Conservation (phyloP, 306 rosid species). For the Albizia julibrissin region DNA sequence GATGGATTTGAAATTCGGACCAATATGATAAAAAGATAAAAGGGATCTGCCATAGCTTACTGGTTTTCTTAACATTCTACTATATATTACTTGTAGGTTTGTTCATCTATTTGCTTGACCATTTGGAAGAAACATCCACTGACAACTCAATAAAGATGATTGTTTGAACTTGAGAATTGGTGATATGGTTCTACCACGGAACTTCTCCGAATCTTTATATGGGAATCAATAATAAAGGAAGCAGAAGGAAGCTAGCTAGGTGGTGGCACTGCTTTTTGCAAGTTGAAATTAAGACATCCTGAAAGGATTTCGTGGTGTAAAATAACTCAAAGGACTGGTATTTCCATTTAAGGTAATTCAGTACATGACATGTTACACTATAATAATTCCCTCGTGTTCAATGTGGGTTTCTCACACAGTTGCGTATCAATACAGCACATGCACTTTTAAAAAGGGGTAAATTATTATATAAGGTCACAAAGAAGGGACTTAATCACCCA, state of each 20-base stretch:
- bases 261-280: neutral
- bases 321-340: conserved; percentile 1
- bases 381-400: neutral
- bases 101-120: conserved; percentile 7
- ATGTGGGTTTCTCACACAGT: neutral
- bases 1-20: neutral
- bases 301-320: neutral
- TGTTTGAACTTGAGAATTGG: neutral
- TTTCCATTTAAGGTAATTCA: conserved; percentile 10
- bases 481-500: no score
- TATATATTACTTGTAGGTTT: neutral
- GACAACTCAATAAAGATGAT: conserved; percentile 7
- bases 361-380: conserved; percentile 27
- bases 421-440: conserved; percentile 12
- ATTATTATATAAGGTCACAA: no score
- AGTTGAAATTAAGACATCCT: neutral
- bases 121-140: conserved; percentile 5
- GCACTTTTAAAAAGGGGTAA: neutral
- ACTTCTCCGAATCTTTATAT: neutral
- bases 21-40: neutral
- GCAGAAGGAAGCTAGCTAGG: neutral
- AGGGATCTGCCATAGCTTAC: conserved; percentile 5
- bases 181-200: neutral
- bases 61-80: neutral
- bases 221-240: conserved; percentile 7